Percentiles rank a stretch among this genome's conserved stretches.
Evolutionary conservation across 2,329 filamentous ascomycete genomes (phyloP).

Genomic region (Talaromyces sp.): DNA sequence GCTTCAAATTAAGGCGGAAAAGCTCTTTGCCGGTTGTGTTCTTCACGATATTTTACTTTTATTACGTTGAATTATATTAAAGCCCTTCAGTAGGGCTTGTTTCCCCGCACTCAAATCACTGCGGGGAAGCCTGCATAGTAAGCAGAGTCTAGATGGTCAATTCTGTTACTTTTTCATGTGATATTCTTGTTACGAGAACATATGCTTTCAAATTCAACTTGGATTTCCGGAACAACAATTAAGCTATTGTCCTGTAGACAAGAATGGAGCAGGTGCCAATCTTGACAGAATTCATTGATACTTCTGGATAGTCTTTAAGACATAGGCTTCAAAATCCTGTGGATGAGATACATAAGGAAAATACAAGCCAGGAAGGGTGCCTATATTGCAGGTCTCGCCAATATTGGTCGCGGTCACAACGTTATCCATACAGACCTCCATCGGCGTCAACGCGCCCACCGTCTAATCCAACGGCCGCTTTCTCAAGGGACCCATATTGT

Average conservation of each 20-base stretch:
- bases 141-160: neutral
- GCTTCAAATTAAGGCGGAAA: neutral
- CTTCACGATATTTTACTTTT: neutral
- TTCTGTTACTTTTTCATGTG: neutral
- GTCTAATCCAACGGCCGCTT: neutral
- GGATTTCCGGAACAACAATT: neutral
- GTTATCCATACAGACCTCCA: neutral
- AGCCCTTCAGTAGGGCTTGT: neutral
- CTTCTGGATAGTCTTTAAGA: neutral
- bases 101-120: neutral
- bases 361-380: neutral
- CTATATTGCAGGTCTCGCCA: neutral
- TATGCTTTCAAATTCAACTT: neutral
- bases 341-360: neutral
- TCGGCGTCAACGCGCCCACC: neutral
- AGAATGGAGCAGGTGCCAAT: neutral
- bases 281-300: neutral
- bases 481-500: neutral
- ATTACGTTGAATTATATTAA: neutral
- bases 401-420: neutral
- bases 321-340: neutral
- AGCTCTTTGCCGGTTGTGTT: neutral
- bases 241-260: neutral
- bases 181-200: neutral
- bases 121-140: neutral